Base-by-base conservation (phyloP, 306 rosid genomes). In the Lotus japonicus region DNA sequence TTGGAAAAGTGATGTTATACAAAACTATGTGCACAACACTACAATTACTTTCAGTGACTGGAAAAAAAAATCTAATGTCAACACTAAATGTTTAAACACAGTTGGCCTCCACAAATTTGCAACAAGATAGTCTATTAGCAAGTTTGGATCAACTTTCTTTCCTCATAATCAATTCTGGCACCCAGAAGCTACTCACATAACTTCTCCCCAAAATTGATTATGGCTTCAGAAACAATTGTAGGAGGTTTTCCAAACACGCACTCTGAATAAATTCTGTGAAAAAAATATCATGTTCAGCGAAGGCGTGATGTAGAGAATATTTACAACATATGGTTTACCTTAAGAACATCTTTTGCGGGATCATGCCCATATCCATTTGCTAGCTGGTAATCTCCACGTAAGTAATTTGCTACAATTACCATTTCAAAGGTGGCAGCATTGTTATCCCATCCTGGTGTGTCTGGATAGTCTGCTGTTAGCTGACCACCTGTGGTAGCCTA, bases 351-450 rank as follows among this genome's bases (percentile, higher is more conserved):
- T 60, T 74, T 77, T 21, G 95, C 98, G 52, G 42, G 79, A 12
- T 75, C 66, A 58, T 74, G 87, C 59, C 92, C 90, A 70, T 90
- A 82, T 65, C 95, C 98, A 64, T 90, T 94, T 36, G 96, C 87
- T 72, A 94, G 90, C 82, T 94, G 98, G 83, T 82, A 94, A 84
- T 90, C 98, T 82, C 98, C 96, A 60, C 79, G 97, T 69, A 94
- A 79, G 53, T 33, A 72, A 77, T 88, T 90, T 17, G 84, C 56
- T 28, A 80, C 82, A 69, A 88, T 79, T 14, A 45, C 76, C 87
- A 90, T 79, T 75, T 90, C 90, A 79, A 94, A 94, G 6, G 97
- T 85, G 60, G 91, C 95, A 54, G 87, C 80, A 75, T 90, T 90
- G 83, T 85, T 75, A 69, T 88, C 97, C 96, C 98, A 94, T 77